Percentiles rank a stretch among this genome's conserved stretches.
These are phyloP conservation scores for Lachancea meyersii DNA, from an alignment of 805 yeast genomes.

Conservation along the genomic window DNA sequence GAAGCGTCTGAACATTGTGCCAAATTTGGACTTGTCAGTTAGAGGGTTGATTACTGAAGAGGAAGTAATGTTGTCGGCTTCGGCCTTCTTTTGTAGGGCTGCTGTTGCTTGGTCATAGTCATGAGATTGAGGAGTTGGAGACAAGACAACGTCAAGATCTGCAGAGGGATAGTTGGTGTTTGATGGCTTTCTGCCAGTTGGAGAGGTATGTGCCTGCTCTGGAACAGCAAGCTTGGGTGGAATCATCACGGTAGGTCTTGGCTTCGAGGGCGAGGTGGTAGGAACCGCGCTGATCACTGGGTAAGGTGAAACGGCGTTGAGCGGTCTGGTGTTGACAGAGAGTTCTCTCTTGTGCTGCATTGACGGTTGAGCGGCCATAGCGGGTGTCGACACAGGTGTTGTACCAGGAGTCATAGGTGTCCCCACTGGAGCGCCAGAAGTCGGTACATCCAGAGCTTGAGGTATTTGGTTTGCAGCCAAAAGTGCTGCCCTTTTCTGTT, in stretches of 20 bases:
- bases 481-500: conserved; percentile 25
- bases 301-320: background rate
- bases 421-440: background rate
- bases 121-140: conserved; percentile 30
- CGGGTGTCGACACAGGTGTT: conserved; percentile 2
- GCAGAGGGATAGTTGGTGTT: conserved; percentile 15
- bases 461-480: conserved; percentile 12
- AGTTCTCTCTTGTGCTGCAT: conserved; percentile 2
- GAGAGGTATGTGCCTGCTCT: conserved; percentile 47
- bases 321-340: background rate
- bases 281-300: background rate
- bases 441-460: conserved; percentile 7
- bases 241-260: conserved; percentile 15
- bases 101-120: conserved; percentile 39
- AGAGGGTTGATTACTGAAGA: conserved; percentile 13
- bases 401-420: conserved; percentile 1
- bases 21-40: conserved; percentile 27
- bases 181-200: conserved; percentile 31
- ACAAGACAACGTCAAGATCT: conserved; percentile 23
- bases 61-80: conserved; percentile 23
- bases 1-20: conserved; percentile 32
- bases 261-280: conserved; percentile 1
- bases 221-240: conserved; percentile 41
- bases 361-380: conserved; percentile 3
- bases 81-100: conserved; percentile 36